Base-by-base conservation (phyloP, 177 flowering plant species). In the Tripterygium wilfordii region DNA sequence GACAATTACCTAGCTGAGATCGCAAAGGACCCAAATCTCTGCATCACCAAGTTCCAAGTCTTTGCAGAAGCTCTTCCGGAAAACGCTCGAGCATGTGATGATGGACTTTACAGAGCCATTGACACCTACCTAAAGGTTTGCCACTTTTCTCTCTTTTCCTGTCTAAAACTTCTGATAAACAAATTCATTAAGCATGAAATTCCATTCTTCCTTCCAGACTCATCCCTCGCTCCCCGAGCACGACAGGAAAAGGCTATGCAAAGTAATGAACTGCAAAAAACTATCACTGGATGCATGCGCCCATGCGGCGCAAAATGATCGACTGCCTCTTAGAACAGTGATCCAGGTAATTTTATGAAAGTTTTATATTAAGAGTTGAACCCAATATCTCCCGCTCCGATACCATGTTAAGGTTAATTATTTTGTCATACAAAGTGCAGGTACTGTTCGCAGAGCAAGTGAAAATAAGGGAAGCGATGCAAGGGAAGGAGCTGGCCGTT, bases 241-340 rank as follows among this genome's bases (percentile, higher is more conserved):
- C 42, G 96, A 85, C 3, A 54, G 83, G n/a, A 75, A 75, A 59
- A 74, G 84, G 65, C 56, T 88, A 32, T 83, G 95, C 79, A 83
- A 71, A 61, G 48, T 63, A 42, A 79, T 85, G 95, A 70, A 80
- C 61, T 75, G 77, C 23, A 69, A 70, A 56, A 88, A 83, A 70
- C 67, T 88, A 20, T 85, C 96, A 40, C 76, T 71, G 22, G 95
- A 88, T 57, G 96, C 85, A 27, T 80, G 95, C 66, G 54, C 60
- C 57, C 96, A 88, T 57, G 96, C 87, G 7, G 90, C 94, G 29
- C 96, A 88, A 60, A 88, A 88, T 53, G 96, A 88, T 20, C 72
- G 94, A 37, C 54, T 88, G 63, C 96, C 95, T 27, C 69, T 88
- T 20, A 62, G 90, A 66, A 77, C 67, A 23, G 65, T 79, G 10